phyloP scores from a whole-genome alignment of 441 rosid species.

The Syzygium syzygioides region DNA sequence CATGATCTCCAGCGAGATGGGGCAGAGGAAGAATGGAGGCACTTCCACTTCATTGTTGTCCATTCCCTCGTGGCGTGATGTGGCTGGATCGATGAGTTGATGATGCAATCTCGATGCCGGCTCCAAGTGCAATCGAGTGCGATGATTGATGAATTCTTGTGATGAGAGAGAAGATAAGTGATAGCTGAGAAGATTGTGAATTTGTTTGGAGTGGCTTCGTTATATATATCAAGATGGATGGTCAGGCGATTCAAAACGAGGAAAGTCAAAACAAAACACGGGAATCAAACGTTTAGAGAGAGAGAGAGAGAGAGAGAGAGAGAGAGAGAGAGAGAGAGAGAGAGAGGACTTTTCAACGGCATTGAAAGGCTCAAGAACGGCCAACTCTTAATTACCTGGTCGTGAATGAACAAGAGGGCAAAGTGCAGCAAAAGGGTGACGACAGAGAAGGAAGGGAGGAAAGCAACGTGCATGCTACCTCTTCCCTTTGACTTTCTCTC shows the following conservation, averaged over 20 bases:
- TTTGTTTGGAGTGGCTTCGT: not conserved
- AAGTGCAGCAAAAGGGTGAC: not conserved
- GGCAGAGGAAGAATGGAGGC: conserved; percentile 59
- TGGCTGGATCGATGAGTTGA: not conserved
- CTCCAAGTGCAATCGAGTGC: not conserved
- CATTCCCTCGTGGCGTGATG: conserved; percentile 14
- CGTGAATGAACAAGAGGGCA: not conserved
- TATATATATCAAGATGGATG: not conserved
- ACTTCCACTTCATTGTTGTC: conserved; percentile 52
- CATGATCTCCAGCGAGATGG: conserved; percentile 80
- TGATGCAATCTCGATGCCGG: not conserved
- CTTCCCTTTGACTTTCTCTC: not conserved
- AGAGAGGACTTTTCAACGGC: not conserved
- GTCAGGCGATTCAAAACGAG: not conserved
- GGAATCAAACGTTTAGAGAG: not conserved
- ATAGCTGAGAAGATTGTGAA: not conserved
- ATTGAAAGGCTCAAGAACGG: not conserved
- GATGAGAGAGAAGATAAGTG: not conserved
- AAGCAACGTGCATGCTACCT: not conserved
- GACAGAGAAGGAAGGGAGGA: not conserved
- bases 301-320: not conserved
- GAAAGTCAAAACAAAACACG: not conserved
- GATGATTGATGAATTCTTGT: not conserved
- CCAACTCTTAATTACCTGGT: not conserved
- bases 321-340: not conserved